Conservation (phyloP, 2,329 filamentous ascomycete genomes). For the Hymenoscyphus scutula region DNA sequence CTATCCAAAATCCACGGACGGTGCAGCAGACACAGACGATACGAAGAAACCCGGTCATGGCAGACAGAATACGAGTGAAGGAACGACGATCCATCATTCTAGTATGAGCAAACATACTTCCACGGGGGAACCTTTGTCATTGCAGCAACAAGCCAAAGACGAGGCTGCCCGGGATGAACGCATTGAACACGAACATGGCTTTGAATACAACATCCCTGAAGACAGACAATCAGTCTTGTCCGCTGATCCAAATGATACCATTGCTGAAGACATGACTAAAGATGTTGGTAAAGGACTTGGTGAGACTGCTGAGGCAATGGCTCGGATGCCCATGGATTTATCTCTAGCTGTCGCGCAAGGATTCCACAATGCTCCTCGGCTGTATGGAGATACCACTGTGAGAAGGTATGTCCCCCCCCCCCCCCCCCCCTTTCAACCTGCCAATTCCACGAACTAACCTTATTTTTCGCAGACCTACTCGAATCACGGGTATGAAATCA, state of each 20-base stretch:
- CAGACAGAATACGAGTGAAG: background rate
- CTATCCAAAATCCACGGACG: background rate
- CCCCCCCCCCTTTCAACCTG: background rate
- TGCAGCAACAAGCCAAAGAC: constrained; percentile 10
- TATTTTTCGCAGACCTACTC: constrained; percentile 46
- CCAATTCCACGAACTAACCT: background rate
- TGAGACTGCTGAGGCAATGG: constrained; percentile 30
- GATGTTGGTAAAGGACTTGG: constrained; percentile 32
- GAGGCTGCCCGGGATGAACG: constrained; percentile 12
- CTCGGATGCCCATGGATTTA: constrained; percentile 56
- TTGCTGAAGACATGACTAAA: constrained; percentile 28
- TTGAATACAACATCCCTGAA: constrained; percentile 5
- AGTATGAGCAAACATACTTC: constrained; percentile 21
- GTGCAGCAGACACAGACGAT: background rate
- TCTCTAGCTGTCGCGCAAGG: constrained; percentile 63
- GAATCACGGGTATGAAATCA: constrained; percentile 64
- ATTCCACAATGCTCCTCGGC: constrained; percentile 67
- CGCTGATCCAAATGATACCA: constrained; percentile 25
- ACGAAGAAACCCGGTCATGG: background rate
- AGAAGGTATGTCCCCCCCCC: constrained; percentile 36
- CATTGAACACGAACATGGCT: background rate
- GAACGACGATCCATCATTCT: constrained; percentile 14
- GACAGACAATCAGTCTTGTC: constrained; percentile 25
- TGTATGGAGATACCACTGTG: constrained; percentile 70
- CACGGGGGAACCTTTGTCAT: constrained; percentile 20